Conservation (phyloP, 306 rosid species). For the Trichosanthes truncata region DNA sequence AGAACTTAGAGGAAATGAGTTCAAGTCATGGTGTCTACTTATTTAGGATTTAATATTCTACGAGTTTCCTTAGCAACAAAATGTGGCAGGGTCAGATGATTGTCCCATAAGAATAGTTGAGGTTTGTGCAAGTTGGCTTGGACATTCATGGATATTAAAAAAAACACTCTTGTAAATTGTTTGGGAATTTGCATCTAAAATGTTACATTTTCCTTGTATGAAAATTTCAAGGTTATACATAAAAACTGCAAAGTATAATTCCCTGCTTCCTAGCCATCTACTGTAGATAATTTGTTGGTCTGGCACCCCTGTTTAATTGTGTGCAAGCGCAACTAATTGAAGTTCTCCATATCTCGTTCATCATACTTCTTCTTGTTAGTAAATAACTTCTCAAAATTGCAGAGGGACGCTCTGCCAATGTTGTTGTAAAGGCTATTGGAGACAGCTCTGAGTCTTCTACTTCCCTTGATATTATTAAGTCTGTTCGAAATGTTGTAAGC, state of each 20-base stretch:
- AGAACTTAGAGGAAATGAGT: background rate
- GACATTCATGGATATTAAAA: background rate
- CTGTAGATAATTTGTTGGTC: background rate
- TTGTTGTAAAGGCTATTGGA: slow-evolving; percentile 56
- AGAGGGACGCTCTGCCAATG: slow-evolving; percentile 32
- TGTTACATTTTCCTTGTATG: background rate
- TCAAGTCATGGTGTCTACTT: background rate
- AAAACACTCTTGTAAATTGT: background rate
- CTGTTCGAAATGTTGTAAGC: slow-evolving; percentile 73
- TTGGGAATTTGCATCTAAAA: background rate
- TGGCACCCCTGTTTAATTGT: background rate
- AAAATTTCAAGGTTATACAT: background rate
- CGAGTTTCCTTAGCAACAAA: background rate
- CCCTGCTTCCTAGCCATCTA: background rate
- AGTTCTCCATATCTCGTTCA: background rate
- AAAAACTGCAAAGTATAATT: background rate
- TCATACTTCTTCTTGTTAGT: background rate
- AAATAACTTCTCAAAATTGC: slow-evolving; percentile 13
- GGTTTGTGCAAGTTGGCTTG: background rate
- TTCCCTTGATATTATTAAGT: slow-evolving; percentile 50
- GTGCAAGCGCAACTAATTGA: background rate
- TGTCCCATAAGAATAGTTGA: background rate
- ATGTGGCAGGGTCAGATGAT: background rate
- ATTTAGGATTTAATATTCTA: background rate
- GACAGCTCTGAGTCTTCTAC: slow-evolving; percentile 68